Base-by-base conservation (phyloP, 164 flowering plant genomes). In the Dillenia turbinata region DNA sequence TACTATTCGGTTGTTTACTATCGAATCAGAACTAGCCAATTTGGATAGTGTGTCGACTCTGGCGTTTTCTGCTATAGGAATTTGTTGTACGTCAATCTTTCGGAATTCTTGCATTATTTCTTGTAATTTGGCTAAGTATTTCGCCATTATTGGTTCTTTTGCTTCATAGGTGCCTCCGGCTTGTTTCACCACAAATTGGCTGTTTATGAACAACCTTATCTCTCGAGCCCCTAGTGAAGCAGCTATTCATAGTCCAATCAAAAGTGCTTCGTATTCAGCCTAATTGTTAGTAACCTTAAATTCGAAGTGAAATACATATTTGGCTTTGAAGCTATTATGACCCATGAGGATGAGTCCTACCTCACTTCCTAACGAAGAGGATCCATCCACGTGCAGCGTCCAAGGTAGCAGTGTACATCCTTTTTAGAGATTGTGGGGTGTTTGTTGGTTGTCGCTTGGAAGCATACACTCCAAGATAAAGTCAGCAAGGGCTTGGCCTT, bases 401-500 rank as follows among this genome's bases (percentile, higher is more conserved):
- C 50, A 58, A 9, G 24, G 17, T 44, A n/a, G 8, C 12, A 8
- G 9, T 6, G 15, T 12, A 9, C 12, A 5, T 50, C 53, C 60
- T 16, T 57, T 2, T 1, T 24, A 24, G 26, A 24, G 26, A 24
- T 24, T 3, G 26, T 24, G 26, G 26, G 26, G 26, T 24, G 26
- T 24, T 24, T 24, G 26, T 24, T 24, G 26, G 26, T 24, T 24
- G 17, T 17, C 53, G 1, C 4, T 7, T 14, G 53, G 53, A 9
- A 14, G 14, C 17, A 50, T 50, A n/a, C 10, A 50, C 15, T 49
- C 69, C 24, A 47, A 56, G 13, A 52, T 13, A 16, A 57, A 64
- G 22, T 62, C 50, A 8, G 53, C 62, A 12, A 68, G n/a, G 2
- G 44, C 52, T 26, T 68, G 66, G 9, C 24, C 65, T 15, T 68